Evolutionary conservation across 2,329 filamentous ascomycete species (phyloP), one percentile per base, ranked within the genome.

Genomic region (Epichloe gansuensis): DNA sequence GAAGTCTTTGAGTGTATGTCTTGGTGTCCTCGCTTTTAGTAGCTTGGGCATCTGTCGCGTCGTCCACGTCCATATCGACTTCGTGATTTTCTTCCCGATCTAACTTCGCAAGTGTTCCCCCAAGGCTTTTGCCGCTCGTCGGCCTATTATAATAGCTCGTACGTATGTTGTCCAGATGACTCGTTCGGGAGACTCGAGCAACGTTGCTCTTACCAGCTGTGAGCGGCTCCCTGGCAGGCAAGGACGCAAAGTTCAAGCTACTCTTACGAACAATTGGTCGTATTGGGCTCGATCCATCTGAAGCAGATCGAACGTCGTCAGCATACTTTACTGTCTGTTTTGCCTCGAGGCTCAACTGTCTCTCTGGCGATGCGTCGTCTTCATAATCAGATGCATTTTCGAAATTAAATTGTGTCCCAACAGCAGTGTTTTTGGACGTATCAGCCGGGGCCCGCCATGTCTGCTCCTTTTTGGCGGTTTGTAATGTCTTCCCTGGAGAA

Each of bases 171-270:
- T 95, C 87, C 38, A 90, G 65, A 58, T 95, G 85, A 61, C 88
- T 95, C 6, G 81, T 87, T 54, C 87, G 77, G 23, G 88, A 90
- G 49, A 80, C 71, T 48, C 87, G 77, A 21, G 78, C 76, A 15
- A 84, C 89, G 61, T 89, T 80, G 64, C 86, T 94, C 70, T 90
- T 91, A 66, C 94, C 94, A 15, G 80, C 80, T 35, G 82, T 81
- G 50, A 97, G 73, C 38, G 91, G 91, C 62, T 97, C 91, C 55
- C 93, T 80, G 3, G 91, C 90, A 34, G 93, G 93, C 12, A 98
- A 74, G 17, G 93, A 89, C 39, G 93, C 89, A 69, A 98, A 97
- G 54, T 87, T 95, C 54, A 98, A 76, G 65, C 91, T 97, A 68
- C 90, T 95, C 74, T 97, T 97, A 54, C 91, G 84, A 58, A 94